Base-by-base conservation (phyloP, 2,329 filamentous ascomycete species). In the Triangularia setosa region DNA sequence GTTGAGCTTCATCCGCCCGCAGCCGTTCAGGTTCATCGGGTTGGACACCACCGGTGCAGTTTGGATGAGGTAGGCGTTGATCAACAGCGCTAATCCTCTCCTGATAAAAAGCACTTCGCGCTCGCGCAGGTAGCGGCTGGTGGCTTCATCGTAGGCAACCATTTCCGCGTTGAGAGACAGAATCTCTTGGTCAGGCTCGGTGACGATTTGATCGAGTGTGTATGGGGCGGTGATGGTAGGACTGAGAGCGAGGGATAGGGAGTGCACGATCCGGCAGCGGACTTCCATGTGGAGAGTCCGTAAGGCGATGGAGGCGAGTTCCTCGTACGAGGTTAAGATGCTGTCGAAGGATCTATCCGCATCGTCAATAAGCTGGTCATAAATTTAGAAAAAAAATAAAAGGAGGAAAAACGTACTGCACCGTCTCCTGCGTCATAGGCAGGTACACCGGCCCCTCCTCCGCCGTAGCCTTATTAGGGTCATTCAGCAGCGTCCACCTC, bases 211-310 rank as follows among this genome's bases (percentile, higher is more conserved):
- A 67, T 91, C 88, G 58, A 86, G 84, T 65, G 84, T 80, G 76
- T 89, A 89, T 0, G 87, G 86, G 11, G 82, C 86, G 71, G 78
- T 68, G 3, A 63, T 84, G 73, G 78, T 83, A 68, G 80, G 87
- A 58, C 83, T 92, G 70, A 84, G 82, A 64, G 83, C 87, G 66
- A 79, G 84, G 75, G 81, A 77, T 48, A 99, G 83, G 68, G 93
- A 92, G 74, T 93, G 87, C 40, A 97, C 85, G 69, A 96, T 89
- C 59, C 92, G 92, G 73, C 90, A 92, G 56, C 95, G 89, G 58
- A 96, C 87, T 75, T 97, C 93, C 75, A 96, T 86, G 74, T 98
- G 93, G 3, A 99, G 80, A 0, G 92, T 96, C 25, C 96, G 82
- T 2, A 98, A 85, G 52, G 93, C 88, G 2, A 88, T 92, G 18